Conservation (phyloP, 345 rosid genomes). For the Gossypium herbaceum region DNA sequence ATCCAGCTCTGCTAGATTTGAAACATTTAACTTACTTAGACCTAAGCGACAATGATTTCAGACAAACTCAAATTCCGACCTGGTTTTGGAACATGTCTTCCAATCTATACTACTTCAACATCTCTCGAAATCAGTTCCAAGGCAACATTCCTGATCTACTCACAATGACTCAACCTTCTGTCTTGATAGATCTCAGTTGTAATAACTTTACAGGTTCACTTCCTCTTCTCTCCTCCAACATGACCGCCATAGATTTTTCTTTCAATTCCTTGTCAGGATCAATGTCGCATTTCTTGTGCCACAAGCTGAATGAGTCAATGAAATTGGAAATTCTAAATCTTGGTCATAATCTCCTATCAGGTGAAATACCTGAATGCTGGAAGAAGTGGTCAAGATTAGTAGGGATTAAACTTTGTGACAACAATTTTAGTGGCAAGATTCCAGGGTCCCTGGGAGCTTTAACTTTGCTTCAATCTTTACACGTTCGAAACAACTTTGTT, state of each 20-base stretch:
- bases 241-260: background rate
- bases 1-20: background rate
- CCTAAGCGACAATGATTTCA: background rate
- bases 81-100: conserved; percentile 1
- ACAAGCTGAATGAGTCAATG: background rate
- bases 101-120: background rate
- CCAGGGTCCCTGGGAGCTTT: background rate
- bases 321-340: background rate
- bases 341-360: background rate
- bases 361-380: background rate
- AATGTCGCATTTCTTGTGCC: background rate
- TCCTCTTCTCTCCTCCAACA: background rate
- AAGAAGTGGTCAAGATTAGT: background rate
- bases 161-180: no score
- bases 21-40: background rate
- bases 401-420: background rate
- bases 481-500: background rate
- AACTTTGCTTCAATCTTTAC: background rate
- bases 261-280: background rate
- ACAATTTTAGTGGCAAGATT: background rate
- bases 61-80: background rate
- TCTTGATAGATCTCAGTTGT: no score
- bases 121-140: background rate
- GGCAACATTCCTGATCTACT: background rate
- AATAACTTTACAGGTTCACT: background rate